Evolutionary conservation across 1,284 basidiomycete genomes (phyloP).

Genomic region (Ceratobasidium sp.): DNA sequence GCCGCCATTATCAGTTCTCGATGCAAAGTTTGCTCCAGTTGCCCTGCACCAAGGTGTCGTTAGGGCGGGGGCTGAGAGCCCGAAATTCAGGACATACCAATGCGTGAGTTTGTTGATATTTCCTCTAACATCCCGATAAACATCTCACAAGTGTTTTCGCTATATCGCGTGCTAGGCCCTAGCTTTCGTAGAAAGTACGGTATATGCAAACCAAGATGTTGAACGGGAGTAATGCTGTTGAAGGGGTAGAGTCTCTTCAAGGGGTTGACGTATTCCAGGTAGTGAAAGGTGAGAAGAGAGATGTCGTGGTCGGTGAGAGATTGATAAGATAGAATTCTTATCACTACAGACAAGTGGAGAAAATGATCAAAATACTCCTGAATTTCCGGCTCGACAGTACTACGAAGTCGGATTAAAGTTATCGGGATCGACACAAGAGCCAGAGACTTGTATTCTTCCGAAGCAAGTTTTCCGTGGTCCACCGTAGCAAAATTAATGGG

Average conservation of each 20-base stretch:
- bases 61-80: neutral
- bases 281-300: neutral
- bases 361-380: conserved; percentile 12
- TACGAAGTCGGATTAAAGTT: conserved; percentile 41
- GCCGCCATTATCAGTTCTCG: neutral
- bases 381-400: neutral
- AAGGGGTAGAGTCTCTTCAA: conserved; percentile 27
- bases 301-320: neutral
- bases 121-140: conserved; percentile 44
- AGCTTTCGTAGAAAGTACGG: conserved; percentile 7
- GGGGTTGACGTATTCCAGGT: neutral
- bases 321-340: conserved; percentile 27
- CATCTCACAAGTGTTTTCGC: conserved; percentile 38
- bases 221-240: neutral
- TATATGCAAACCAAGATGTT: conserved; percentile 41
- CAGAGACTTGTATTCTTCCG: conserved; percentile 48
- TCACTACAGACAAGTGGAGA: conserved; percentile 7
- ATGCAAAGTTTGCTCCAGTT: conserved; percentile 29
- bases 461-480: conserved; percentile 43
- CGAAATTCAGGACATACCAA: conserved; percentile 32
- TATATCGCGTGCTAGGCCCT: conserved; percentile 30
- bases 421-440: conserved; percentile 46
- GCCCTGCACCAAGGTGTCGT: neutral
- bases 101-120: conserved; percentile 2
- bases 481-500: conserved; percentile 41